Percentiles rank a stretch among this genome's conserved stretches.
phyloP scores from a whole-genome alignment of 2,329 filamentous ascomycete genomes.

The Hansfordia pulvinata region DNA sequence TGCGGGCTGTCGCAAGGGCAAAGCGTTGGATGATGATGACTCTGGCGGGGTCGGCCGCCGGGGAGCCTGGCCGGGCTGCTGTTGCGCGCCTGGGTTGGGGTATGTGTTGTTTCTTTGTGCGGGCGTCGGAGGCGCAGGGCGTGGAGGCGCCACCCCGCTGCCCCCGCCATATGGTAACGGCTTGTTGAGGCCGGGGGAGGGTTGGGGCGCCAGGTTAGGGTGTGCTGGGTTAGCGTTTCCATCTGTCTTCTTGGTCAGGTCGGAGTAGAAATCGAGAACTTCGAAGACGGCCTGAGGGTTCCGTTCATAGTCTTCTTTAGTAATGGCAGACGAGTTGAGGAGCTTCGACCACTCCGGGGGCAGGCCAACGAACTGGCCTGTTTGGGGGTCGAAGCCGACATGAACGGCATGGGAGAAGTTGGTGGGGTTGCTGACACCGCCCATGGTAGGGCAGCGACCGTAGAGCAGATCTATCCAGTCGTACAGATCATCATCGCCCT shows the following conservation, averaged over 20 bases:
- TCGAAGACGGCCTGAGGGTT: constrained; percentile 81
- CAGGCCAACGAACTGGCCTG: constrained; percentile 86
- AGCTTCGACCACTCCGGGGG: constrained; percentile 96
- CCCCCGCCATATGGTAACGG: constrained; percentile 46
- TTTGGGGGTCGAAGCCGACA: constrained; percentile 91
- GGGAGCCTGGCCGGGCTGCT: constrained; percentile 21
- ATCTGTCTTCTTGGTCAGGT: constrained; percentile 66
- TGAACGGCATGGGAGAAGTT: constrained; percentile 97
- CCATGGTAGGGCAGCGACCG: constrained; percentile 91
- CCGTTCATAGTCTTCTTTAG: constrained; percentile 95
- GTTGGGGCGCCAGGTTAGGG: constrained; percentile 54
- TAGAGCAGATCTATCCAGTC: constrained; percentile 99
- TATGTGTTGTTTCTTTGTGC: constrained; percentile 24
- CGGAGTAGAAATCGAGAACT: constrained; percentile 74
- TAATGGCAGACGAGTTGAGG: constrained; percentile 90
- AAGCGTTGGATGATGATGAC: no score
- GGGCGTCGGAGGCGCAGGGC: constrained; percentile 46
- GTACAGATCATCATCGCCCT: constrained; percentile 92
- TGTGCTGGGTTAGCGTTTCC: no score
- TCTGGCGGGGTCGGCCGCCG: constrained; percentile 30
- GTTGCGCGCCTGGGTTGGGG: constrained; percentile 20
- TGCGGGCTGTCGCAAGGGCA: constrained; percentile 43
- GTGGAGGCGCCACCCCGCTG: constrained; percentile 51
- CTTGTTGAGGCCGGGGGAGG: constrained; percentile 54
- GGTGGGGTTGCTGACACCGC: constrained; percentile 94